Conservation (phyloP, 441 rosid species). For the Syzygium syzygioides region DNA sequence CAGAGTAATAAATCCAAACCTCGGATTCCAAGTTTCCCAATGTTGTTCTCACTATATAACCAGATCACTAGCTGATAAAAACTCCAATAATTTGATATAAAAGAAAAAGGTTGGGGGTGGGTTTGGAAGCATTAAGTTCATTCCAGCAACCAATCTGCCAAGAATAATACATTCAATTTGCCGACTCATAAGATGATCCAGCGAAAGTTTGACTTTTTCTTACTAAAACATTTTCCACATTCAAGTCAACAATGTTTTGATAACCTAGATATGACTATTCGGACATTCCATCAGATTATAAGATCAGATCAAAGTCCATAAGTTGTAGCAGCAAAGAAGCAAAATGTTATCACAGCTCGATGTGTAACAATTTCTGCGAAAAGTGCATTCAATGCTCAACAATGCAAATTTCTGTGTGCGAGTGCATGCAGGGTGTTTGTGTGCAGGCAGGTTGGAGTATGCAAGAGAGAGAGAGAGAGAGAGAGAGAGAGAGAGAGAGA, state of each 20-base stretch:
- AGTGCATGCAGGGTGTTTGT: neutral
- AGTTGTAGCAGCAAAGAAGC: neutral
- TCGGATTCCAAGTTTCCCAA: neutral
- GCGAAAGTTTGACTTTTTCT: neutral
- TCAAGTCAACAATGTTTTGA: neutral
- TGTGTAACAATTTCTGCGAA: neutral
- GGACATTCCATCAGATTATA: neutral
- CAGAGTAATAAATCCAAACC: neutral
- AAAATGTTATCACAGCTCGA: neutral
- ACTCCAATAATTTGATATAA: neutral
- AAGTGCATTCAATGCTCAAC: neutral
- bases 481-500: neutral
- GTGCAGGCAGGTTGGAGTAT: neutral
- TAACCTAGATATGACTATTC: neutral
- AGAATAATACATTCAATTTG: neutral
- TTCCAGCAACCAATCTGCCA: neutral
- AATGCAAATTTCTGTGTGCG: neutral
- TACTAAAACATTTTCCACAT: neutral
- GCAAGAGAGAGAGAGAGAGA: rapidly evolving
- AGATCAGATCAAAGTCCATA: neutral
- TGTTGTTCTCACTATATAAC: neutral
- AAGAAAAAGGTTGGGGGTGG: neutral
- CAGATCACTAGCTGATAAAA: neutral
- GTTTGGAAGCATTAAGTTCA: neutral
- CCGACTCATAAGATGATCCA: neutral